phyloP scores from a whole-genome alignment of 129 eudicot species.

The Ambrosia artemisiifolia region DNA sequence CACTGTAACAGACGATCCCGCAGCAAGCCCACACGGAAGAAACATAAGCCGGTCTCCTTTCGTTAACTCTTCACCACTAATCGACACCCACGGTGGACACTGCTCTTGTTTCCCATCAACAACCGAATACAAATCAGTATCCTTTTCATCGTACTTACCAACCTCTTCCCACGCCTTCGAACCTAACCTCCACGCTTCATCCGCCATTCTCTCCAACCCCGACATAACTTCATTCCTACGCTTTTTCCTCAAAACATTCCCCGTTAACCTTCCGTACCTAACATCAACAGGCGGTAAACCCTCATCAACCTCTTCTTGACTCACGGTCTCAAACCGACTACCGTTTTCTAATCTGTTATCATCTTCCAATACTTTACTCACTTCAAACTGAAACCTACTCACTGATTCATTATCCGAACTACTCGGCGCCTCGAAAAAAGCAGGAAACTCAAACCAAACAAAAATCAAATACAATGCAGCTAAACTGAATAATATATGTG shows the following conservation, averaged over 20 bases:
- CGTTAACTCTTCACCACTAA: constrained; percentile 51
- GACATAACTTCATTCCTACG: constrained; percentile 53
- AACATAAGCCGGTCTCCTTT: constrained; percentile 60
- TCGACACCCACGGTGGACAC: constrained; percentile 75
- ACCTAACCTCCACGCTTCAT: constrained; percentile 88
- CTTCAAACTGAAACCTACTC: constrained; percentile 31
- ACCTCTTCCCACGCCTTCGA: constrained; percentile 82
- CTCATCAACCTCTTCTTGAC: constrained; percentile 10
- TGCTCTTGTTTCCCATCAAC: constrained; percentile 79
- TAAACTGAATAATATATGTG: constrained; percentile 54
- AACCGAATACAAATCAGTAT: constrained; percentile 31
- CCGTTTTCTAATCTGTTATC: neutral
- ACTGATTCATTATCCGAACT: constrained; percentile 26
- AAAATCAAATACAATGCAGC: constrained; percentile 70
- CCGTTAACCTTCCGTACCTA: constrained; percentile 64
- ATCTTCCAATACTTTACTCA: constrained; percentile 41
- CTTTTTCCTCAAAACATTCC: constrained; percentile 44
- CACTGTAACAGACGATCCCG: constrained; percentile 86
- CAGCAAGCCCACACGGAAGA: constrained; percentile 95
- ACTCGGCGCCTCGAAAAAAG: constrained; percentile 51
- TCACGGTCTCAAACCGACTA: neutral
- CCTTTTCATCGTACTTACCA: constrained; percentile 34
- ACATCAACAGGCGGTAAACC: constrained; percentile 37
- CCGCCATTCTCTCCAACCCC: constrained; percentile 74
- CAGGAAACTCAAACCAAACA: constrained; percentile 68